Conservation (phyloP, 116 monocot species). For the Phalaenopsis hybrid region DNA sequence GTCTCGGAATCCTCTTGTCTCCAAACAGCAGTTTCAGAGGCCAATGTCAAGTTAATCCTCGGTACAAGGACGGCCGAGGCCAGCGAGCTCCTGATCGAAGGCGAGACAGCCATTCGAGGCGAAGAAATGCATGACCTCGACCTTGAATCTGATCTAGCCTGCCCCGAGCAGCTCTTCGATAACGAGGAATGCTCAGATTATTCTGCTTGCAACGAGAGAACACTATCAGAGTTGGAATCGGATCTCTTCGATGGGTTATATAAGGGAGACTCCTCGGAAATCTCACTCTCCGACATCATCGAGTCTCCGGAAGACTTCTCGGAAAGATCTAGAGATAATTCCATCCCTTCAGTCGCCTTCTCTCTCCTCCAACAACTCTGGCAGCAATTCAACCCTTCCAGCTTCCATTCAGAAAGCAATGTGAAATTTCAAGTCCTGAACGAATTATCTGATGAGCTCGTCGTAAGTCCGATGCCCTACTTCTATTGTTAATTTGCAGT, state of each 20-base stretch:
- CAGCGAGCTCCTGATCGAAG: conserved; percentile 14
- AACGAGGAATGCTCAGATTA: conserved; percentile 26
- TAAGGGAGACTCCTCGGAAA: conserved; percentile 25
- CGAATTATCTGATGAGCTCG: conserved; percentile 36
- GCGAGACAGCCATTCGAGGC: background rate
- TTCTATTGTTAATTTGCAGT: background rate
- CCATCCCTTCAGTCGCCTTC: conserved; percentile 43
- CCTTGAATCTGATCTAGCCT: conserved; percentile 43
- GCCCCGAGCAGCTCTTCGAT: conserved; percentile 51
- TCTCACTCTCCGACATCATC: conserved; percentile 24
- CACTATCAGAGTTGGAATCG: conserved; percentile 40
- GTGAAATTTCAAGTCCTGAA: conserved; percentile 1
- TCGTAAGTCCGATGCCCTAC: conserved; percentile 22
- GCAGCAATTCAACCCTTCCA: conserved; percentile 33
- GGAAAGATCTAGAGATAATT: conserved; percentile 27
- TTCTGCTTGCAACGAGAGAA: conserved; percentile 40
- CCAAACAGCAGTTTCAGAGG: conserved; percentile 22
- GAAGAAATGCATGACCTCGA: conserved; percentile 15
- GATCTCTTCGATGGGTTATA: conserved; percentile 29
- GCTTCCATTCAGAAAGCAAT: conserved; percentile 6
- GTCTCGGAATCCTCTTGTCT: conserved; percentile 28
- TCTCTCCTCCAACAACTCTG: conserved; percentile 43
- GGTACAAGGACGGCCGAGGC: conserved; percentile 9
- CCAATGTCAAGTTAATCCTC: conserved; percentile 5
- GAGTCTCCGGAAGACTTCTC: conserved; percentile 50